Base-by-base conservation (phyloP, 805 yeast species). In the baker's yeast (Saccharomyces cerevisiae) region DNA sequence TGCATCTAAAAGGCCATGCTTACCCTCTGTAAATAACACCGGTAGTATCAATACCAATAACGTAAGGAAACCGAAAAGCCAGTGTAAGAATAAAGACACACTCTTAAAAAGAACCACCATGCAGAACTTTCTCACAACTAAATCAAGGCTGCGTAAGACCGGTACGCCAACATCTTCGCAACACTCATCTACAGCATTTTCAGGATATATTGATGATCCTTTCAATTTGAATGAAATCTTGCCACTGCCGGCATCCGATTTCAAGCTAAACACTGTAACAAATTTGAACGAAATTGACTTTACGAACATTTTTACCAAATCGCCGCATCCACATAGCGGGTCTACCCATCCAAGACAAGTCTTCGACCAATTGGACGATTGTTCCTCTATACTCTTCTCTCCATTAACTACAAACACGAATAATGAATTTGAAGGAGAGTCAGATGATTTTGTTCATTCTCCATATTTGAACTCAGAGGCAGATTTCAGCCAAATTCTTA, bases 201-300 rank as follows among this genome's bases (percentile, higher is more conserved):
- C 43, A 4, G 43, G 43, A n/a, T 36, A 36, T 17, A 36, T 36
- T 36, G 43, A 36, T 21, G 43, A 36, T 17, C 43, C 43, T 5
- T 36, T 36, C 11, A 36, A 36, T 17, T 17, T 36, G 17, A 36
- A 36, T 17, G 50, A 46, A 26, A 21, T 28, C 5, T 6, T 22
- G 4, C 24, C 14, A 10, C 46, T 27, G 13, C 41, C 52, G 26
- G 28, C 59, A 9, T 52, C 57, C 28, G 59, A 61, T 53, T 36
- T 36, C 11, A 36, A 36, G 21, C 46, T 46, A 6, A 51, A 53
- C 28, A 43, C 57, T 27, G 47, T 58, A 41, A 53, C 56, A 4
- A 58, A 56, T 24, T 50, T 65, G 26, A 61, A 70, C 53, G 73
- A 70, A 56, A 66, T 70, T 41, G 73, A 70, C 59, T 70, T 70